Evolutionary conservation across 345 rosid genomes (phyloP), one percentile per base, ranked within the genome.

Genomic region (Acer campestre): DNA sequence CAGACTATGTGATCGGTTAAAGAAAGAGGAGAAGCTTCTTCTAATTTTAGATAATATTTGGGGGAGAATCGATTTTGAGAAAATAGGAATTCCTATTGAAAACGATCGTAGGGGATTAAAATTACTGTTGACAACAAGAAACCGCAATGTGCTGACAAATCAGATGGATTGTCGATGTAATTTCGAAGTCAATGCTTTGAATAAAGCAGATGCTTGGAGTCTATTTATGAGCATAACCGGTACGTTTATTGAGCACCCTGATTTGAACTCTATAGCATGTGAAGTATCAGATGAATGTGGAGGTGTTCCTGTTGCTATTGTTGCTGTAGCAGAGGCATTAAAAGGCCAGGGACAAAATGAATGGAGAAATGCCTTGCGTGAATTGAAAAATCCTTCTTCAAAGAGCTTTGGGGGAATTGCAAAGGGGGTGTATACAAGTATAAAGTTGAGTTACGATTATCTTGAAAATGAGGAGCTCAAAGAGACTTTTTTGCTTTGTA

Each of bases 31-130:
- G 20, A 80, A 70, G 40, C 23, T 74, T 49, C 85, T 85, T 4
- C 2, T 85, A 4, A 49, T 85, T 67, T 69, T 85, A 2, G 84
- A 85, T 59, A 71, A 85, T 72, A 1, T 85, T 1, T 85, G 86
- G 88, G 49, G 0, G 7, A 12, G 10, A 8, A 35, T 86, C 7
- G 64, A 78, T 62, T 17, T 84, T 11, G 63, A 66, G 10, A 44
- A 51, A 7, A 66, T 84, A 1, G 89, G 89, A n/a, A 84, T 86
- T 64, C 85, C 87, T 55, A 0, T n/a, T 6, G 22, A n/a, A 55
- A 55, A 17, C 0, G 8, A 17, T 55, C 1, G 61, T 9, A 62
- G 44, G 38, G 81, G 76, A 42, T 65, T 80, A 68, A 84, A 80
- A 58, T 35, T 86, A 14, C 2, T 84, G 16, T 3, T 86, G 7